Conservation (phyloP, 2,329 filamentous ascomycete genomes). For the Ophiosphaerella narmari region DNA sequence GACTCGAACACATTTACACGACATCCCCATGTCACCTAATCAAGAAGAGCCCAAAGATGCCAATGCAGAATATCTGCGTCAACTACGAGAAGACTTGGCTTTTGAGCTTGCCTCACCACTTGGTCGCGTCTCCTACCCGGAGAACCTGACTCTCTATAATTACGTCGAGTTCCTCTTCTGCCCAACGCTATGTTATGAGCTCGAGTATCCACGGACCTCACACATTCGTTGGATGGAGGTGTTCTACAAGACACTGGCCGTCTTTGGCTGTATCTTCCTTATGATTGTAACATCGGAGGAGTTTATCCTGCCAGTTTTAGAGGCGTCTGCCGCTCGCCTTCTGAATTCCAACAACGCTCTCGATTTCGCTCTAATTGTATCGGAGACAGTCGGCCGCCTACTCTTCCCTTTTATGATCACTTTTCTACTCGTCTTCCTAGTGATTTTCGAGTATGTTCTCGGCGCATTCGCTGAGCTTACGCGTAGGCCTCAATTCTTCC, state of each 20-base stretch:
- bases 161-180: slow-evolving; percentile 87
- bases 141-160: slow-evolving; percentile 82
- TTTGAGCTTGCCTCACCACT: slow-evolving; percentile 89
- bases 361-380: slow-evolving; percentile 78
- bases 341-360: slow-evolving; percentile 54
- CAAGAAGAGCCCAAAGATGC: slow-evolving; percentile 51
- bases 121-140: slow-evolving; percentile 86
- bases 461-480: slow-evolving; percentile 95
- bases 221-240: slow-evolving; percentile 80
- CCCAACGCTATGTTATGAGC: slow-evolving; percentile 95
- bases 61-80: slow-evolving; percentile 55
- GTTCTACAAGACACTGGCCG: slow-evolving; percentile 81
- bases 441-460: slow-evolving; percentile 96
- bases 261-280: slow-evolving; percentile 96
- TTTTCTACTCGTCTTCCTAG: slow-evolving; percentile 92
- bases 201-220: slow-evolving; percentile 86
- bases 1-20: slow-evolving; percentile 55
- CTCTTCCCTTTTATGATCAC: slow-evolving; percentile 98
- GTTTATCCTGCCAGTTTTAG: slow-evolving; percentile 89
- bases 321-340: slow-evolving; percentile 67
- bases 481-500: slow-evolving; percentile 41
- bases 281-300: slow-evolving; percentile 90
- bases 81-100: slow-evolving; percentile 83
- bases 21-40: slow-evolving; percentile 53
- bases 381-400: slow-evolving; percentile 87